These are phyloP conservation scores for Neurospora hispaniola DNA, from an alignment of 495 filamentous ascomycete genomes.

Conservation along the genomic window DNA sequence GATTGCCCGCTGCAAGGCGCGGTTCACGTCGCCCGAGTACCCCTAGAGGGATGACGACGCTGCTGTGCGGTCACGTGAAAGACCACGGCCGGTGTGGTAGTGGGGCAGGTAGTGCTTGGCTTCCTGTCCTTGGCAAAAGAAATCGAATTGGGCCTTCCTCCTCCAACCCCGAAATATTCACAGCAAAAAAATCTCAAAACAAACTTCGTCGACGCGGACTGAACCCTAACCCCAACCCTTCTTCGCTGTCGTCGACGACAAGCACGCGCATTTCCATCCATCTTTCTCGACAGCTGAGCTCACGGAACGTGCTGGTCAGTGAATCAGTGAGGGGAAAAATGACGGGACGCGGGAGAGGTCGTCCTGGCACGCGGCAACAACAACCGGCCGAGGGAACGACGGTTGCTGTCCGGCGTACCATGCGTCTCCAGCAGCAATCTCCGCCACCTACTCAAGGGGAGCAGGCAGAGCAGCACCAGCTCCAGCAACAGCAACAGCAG, in stretches of 20 bases:
- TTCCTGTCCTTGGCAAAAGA: neutral
- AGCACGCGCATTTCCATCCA: neutral
- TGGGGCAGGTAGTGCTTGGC: neutral
- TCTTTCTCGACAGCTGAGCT: neutral
- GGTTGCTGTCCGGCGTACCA: neutral
- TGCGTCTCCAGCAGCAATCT: slow-evolving; percentile 2
- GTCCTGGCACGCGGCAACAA: slow-evolving; percentile 7
- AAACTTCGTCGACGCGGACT: slow-evolving; percentile 3
- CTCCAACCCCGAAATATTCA: neutral
- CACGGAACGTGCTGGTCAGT: neutral
- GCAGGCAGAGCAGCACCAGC: slow-evolving; percentile 5
- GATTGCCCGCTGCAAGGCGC: neutral
- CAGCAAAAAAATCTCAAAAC: slow-evolving; percentile 15
- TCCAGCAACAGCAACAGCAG: neutral
- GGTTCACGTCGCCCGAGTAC: neutral
- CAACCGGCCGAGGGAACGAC: slow-evolving; percentile 2
- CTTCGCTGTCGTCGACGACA: slow-evolving; percentile 1
- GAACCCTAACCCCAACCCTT: slow-evolving; percentile 31
- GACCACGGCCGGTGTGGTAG: neutral
- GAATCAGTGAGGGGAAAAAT: slow-evolving; percentile 2
- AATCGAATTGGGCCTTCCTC: neutral
- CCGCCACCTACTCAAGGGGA: slow-evolving; percentile 19
- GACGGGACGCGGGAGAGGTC: slow-evolving; percentile 16
- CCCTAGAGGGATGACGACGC: neutral
- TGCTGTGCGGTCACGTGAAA: neutral